phyloP scores from a whole-genome alignment of 192 early-diverging fungal genomes.

The Coemansia brasiliensis region DNA sequence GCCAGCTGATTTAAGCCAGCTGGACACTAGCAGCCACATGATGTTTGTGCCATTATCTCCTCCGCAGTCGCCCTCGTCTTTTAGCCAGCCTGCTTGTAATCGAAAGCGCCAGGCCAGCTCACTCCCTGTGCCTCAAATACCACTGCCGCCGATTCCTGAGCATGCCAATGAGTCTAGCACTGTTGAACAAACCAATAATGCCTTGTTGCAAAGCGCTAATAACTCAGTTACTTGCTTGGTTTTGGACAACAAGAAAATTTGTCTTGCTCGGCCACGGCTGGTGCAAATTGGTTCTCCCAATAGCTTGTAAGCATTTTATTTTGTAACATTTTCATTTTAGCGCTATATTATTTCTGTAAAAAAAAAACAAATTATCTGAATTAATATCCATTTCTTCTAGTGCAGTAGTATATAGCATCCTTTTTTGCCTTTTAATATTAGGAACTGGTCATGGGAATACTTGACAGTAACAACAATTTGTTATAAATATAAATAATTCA shows the following conservation, averaged over 20 bases:
- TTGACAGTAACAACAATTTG: too few relatives aligned
- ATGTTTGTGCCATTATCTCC: constrained; percentile 6
- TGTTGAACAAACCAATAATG: background rate
- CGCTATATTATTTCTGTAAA: background rate
- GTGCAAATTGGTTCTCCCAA: constrained; percentile 16
- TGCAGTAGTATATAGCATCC: too few relatives aligned
- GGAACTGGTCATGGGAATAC: too few relatives aligned
- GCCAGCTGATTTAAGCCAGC: background rate
- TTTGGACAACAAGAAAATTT: constrained; percentile 42
- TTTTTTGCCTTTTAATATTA: too few relatives aligned
- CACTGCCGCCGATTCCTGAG: constrained; percentile 6
- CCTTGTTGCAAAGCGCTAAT: background rate
- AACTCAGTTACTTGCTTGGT: constrained; percentile 22
- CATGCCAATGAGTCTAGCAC: background rate
- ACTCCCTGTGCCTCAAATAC: constrained; percentile 10
- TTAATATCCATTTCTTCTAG: too few relatives aligned
- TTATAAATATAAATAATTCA: too few relatives aligned
- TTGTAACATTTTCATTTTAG: background rate
- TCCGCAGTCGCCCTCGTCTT: constrained; percentile 13
- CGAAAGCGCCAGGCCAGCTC: constrained; percentile 7
- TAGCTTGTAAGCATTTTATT: background rate
- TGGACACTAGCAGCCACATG: background rate
- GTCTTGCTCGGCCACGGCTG: constrained; percentile 41
- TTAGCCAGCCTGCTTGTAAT: background rate
- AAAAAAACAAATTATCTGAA: too few relatives aligned